phyloP scores from a whole-genome alignment of 2,329 filamentous ascomycete species.

The Pyrenochaeta sp. region DNA sequence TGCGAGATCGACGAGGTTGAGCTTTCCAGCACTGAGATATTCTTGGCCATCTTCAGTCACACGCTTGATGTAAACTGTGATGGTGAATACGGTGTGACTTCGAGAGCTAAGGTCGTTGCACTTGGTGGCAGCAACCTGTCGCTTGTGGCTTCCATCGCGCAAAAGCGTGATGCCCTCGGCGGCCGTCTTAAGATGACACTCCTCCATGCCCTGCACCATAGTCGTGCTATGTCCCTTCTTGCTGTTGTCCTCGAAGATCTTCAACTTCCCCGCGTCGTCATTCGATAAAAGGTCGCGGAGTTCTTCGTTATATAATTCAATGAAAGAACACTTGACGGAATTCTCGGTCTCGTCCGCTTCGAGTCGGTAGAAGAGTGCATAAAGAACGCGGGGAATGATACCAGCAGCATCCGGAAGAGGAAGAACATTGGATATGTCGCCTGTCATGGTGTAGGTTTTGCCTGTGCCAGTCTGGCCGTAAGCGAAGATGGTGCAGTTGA shows the following conservation, averaged over 20 bases:
- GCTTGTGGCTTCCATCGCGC: constrained; percentile 86
- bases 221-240: constrained; percentile 86
- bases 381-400: constrained; percentile 90
- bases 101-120: constrained; percentile 98
- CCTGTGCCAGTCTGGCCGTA: constrained; percentile 98
- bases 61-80: constrained; percentile 89
- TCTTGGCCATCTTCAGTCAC: constrained; percentile 85
- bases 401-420: constrained; percentile 90
- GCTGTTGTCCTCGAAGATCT: constrained; percentile 89
- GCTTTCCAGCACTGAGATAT: constrained; percentile 86
- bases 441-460: constrained; percentile 99
- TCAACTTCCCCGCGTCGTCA: constrained; percentile 86
- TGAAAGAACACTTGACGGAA: constrained; percentile 96
- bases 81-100: constrained; percentile 96
- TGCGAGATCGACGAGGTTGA: constrained; percentile 95
- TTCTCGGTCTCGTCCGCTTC: constrained; percentile 79
- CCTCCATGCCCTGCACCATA: constrained; percentile 96
- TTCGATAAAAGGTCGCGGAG: constrained; percentile 84
- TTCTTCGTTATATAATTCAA: constrained; percentile 98
- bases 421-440: constrained; percentile 92
- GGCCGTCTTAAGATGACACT: constrained; percentile 87
- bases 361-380: constrained; percentile 85
- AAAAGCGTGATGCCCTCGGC: constrained; percentile 87
- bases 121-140: constrained; percentile 99
- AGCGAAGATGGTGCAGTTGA: constrained; percentile 98